Evolutionary conservation across 106 monocot genomes (phyloP).

Genomic region (Dactylorhiza incarnata): DNA sequence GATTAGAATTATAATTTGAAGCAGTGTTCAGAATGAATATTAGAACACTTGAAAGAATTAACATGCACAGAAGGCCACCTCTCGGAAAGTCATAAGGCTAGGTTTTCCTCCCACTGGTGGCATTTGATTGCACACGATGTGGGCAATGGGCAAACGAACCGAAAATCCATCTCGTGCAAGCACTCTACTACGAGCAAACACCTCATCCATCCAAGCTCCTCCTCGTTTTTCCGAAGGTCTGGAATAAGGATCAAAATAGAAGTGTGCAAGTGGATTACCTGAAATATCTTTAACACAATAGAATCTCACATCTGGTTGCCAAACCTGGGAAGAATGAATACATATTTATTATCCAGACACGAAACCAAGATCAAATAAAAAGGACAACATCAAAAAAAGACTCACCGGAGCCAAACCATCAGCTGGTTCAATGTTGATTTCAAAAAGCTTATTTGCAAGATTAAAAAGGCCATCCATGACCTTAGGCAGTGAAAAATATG

Average conservation of each 20-base stretch:
- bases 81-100: conserved; percentile 97
- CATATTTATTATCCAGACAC: neutral
- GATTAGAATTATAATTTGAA: neutral
- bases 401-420: conserved; percentile 85
- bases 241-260: conserved; percentile 99
- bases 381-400: neutral
- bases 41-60: neutral
- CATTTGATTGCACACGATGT: conserved; percentile 96
- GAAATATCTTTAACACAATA: conserved; percentile 91
- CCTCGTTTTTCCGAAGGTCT: conserved; percentile 96
- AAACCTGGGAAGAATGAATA: conserved; percentile 43
- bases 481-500: conserved; percentile 87
- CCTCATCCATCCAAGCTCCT: conserved; percentile 99
- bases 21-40: neutral
- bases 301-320: conserved; percentile 85
- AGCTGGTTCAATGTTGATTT: conserved; percentile 74
- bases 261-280: conserved; percentile 75
- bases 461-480: conserved; percentile 96
- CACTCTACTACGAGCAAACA: conserved; percentile 80
- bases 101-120: conserved; percentile 96
- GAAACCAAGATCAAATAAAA: neutral
- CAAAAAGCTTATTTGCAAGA: conserved; percentile 89
- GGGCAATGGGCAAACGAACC: conserved; percentile 83
- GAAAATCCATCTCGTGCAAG: conserved; percentile 62
- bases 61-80: conserved; percentile 32